Base-by-base conservation (phyloP, 257 asterid species). In the Solanum lignicaule region DNA sequence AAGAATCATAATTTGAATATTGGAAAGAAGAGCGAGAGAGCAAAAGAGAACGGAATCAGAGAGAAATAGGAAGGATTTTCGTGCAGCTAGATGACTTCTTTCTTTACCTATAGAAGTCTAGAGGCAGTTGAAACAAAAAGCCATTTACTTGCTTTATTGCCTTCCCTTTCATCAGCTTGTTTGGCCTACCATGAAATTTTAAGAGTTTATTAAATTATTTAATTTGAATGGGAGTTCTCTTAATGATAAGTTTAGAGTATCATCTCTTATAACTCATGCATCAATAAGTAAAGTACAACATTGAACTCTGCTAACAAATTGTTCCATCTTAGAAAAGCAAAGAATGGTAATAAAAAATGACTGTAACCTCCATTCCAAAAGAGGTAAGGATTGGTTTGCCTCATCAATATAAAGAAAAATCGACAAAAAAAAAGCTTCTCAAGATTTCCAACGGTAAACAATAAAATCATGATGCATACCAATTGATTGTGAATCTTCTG, bases 401-500 rank as follows among this genome's bases (percentile, higher is more conserved):
- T 79, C 39, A 43, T 79, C 85, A 48, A 62, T 10, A 29, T 38
- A 76, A 23, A 20, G 23, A 32, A 72, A 68, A 83, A 29, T 5
- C 32, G 18, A 5, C 41, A 4, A 13, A 48, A 27, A 27, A 32
- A 32, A 3, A 32, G 33, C 33, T 32, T 32, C 33, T 76, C 83
- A n/a, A 75, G 21, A 75, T 36, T 38, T 75, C 83, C 52, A 11
- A 75, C 3, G 32, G 83, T 23, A 75, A 12, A 23, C 20, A 75
- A 41, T 68, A 48, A 43, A 13, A 32, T 33, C 20, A 78, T 11
- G n/a, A 35, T 66, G 85, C 86, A 76, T 95, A 95, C 99, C 99
- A 97, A 89, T 91, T 97, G 99, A 88, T 97, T 97, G 90, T 97
- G 99, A 93, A 97, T 95, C 95, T 97, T 97, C 98, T 97, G 99